Evolutionary conservation across 257 asterid genomes (phyloP).

Genomic region (Solanum rostratum): DNA sequence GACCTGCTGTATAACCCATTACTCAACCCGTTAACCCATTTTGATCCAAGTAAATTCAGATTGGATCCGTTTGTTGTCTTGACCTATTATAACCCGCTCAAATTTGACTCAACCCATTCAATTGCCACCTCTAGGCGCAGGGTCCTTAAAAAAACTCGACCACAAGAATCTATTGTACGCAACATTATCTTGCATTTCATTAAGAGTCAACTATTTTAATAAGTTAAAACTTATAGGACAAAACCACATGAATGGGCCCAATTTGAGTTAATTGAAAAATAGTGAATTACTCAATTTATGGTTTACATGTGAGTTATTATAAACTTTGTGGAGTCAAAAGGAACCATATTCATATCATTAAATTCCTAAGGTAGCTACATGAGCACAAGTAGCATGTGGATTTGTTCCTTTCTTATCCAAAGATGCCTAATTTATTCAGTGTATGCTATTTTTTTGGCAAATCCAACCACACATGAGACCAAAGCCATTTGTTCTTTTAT

Average conservation of each 20-base stretch:
- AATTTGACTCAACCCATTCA: too few relatives aligned
- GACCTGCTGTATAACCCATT: too few relatives aligned
- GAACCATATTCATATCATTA: background rate
- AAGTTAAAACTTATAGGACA: background rate
- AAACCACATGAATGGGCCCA: background rate
- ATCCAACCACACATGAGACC: background rate
- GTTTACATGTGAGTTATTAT: background rate
- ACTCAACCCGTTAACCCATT: too few relatives aligned
- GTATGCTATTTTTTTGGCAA: background rate
- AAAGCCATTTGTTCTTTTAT: background rate
- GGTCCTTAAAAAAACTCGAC: too few relatives aligned
- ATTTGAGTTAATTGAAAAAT: slow-evolving; percentile 13
- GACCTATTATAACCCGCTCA: too few relatives aligned
- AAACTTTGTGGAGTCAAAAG: background rate
- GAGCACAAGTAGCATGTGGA: background rate
- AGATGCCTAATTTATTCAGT: background rate
- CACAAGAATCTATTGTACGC: too few relatives aligned
- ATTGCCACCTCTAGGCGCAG: too few relatives aligned
- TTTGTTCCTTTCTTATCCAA: slow-evolving; percentile 2
- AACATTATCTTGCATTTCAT: too few relatives aligned
- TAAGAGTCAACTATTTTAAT: too few relatives aligned
- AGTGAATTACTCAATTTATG: background rate
- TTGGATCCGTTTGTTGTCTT: too few relatives aligned
- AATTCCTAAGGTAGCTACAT: background rate
- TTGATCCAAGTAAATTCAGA: too few relatives aligned